Conservation (phyloP, 176 grass and related monocot genomes). For the Triticum aestivum region DNA sequence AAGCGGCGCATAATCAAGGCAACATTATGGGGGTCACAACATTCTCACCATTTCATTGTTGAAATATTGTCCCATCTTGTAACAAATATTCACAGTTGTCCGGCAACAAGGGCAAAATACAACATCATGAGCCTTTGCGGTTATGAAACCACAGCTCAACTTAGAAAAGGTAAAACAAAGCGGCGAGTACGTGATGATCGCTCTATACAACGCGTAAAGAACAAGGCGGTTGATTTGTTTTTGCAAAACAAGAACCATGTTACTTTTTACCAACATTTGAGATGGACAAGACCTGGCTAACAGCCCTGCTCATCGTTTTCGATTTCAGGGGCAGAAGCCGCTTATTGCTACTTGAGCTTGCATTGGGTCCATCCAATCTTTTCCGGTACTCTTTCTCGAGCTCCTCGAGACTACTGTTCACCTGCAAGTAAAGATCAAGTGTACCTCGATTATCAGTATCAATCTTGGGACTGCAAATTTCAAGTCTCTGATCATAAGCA, state of each 20-base stretch:
- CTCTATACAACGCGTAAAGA: constrained; percentile 22
- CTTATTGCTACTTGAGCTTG: constrained; percentile 40
- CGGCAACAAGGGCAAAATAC: not conserved
- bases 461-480: not conserved
- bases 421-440: constrained; percentile 44
- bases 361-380: constrained; percentile 29
- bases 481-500: not conserved
- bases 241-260: not conserved
- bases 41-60: not conserved
- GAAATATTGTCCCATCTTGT: not conserved
- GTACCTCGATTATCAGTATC: not conserved
- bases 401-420: constrained; percentile 63
- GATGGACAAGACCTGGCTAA: constrained; percentile 42
- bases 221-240: not conserved
- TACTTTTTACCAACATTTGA: constrained; percentile 31
- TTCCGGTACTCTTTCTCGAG: constrained; percentile 68
- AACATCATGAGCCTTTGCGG: not conserved
- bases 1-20: not conserved
- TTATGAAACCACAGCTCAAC: not conserved
- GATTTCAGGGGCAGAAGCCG: constrained; percentile 46
- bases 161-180: not conserved
- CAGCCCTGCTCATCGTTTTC: constrained; percentile 51
- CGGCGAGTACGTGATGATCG: not conserved
- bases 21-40: not conserved
- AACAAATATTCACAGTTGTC: constrained; percentile 8